These are phyloP conservation scores for Prototheca stagnorum DNA, from an alignment of 163 green algal genomes.

Conservation along the genomic window DNA sequence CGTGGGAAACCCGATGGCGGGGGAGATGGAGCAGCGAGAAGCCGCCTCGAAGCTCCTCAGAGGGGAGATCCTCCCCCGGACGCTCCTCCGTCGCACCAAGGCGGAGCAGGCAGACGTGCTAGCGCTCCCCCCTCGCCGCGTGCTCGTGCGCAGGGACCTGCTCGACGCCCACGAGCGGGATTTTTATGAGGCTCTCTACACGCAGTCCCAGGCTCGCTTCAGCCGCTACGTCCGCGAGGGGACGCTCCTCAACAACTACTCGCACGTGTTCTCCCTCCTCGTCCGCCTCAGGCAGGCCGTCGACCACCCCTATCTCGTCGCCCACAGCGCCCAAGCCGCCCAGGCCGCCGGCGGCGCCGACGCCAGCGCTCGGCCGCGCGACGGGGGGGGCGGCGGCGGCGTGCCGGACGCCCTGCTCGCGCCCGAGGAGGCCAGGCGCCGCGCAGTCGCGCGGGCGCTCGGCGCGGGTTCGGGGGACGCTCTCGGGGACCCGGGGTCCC, in stretches of 20 bases:
- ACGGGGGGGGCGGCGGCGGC: slow-evolving; percentile 1
- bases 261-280: slow-evolving; percentile 92
- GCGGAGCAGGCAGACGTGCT: slow-evolving; percentile 80
- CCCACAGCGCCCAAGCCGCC: slow-evolving; percentile 24
- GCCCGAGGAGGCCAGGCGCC: neutral
- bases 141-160: slow-evolving; percentile 43
- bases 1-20: slow-evolving; percentile 85
- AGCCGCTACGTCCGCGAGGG: slow-evolving; percentile 53
- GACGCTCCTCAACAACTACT: slow-evolving; percentile 81
- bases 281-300: slow-evolving; percentile 54
- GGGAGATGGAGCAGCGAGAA: slow-evolving; percentile 59
- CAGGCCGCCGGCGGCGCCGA: slow-evolving; percentile 9
- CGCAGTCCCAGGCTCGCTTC: slow-evolving; percentile 63
- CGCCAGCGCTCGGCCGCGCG: slow-evolving; percentile 2
- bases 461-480: too few species aligned
- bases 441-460: too few species aligned
- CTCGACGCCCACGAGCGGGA: slow-evolving; percentile 75
- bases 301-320: slow-evolving; percentile 83
- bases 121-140: slow-evolving; percentile 58
- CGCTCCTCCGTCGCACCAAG: slow-evolving; percentile 82
- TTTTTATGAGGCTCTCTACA: slow-evolving; percentile 87
- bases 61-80: slow-evolving; percentile 44
- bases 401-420: neutral
- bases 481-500: too few species aligned
- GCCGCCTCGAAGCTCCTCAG: slow-evolving; percentile 66